A percentile compares a stretch with the other conserved stretches of the same genome.
Evolutionary conservation across 116 monocot species (phyloP).

Genomic region (Posidonia oceanica): DNA sequence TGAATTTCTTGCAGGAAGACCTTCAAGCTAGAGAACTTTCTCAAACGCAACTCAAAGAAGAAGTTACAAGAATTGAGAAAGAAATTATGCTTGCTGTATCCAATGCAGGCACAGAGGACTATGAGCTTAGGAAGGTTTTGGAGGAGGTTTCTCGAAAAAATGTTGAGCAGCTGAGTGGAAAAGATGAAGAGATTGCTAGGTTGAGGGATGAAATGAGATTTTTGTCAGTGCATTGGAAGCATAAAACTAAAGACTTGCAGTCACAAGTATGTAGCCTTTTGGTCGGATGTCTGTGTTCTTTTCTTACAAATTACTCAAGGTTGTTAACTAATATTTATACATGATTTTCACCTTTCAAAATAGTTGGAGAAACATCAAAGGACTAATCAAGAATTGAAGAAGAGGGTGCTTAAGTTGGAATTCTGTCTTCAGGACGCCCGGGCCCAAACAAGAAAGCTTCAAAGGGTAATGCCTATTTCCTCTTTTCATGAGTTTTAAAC

Average conservation of each 20-base stretch:
- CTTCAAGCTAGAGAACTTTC: conserved; percentile 73
- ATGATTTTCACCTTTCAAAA: neutral
- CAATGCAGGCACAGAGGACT: conserved; percentile 42
- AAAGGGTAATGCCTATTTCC: conserved; percentile 41
- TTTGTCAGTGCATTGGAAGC: conserved; percentile 78
- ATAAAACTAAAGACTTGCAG: conserved; percentile 74
- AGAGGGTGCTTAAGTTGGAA: conserved; percentile 86
- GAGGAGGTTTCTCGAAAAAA: conserved; percentile 70
- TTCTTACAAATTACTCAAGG: neutral
- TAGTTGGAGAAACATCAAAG: conserved; percentile 79
- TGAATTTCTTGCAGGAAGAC: conserved; percentile 62
- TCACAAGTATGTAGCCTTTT: conserved; percentile 40
- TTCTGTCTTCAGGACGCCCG: conserved; percentile 91
- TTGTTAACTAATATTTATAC: neutral
- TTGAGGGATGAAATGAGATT: conserved; percentile 82
- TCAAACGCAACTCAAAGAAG: conserved; percentile 68
- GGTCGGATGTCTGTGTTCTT: neutral
- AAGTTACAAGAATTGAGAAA: conserved; percentile 65
- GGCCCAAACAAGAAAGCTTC: conserved; percentile 72
- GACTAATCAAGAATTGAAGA: conserved; percentile 87
- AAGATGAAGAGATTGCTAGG: conserved; percentile 66
- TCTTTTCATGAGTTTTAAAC: neutral
- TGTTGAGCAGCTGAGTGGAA: conserved; percentile 45
- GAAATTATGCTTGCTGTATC: conserved; percentile 65
- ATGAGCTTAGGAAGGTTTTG: conserved; percentile 45